Conservation (phyloP, 1,284 basidiomycete genomes). For the Gastroboletus turbinatus region DNA sequence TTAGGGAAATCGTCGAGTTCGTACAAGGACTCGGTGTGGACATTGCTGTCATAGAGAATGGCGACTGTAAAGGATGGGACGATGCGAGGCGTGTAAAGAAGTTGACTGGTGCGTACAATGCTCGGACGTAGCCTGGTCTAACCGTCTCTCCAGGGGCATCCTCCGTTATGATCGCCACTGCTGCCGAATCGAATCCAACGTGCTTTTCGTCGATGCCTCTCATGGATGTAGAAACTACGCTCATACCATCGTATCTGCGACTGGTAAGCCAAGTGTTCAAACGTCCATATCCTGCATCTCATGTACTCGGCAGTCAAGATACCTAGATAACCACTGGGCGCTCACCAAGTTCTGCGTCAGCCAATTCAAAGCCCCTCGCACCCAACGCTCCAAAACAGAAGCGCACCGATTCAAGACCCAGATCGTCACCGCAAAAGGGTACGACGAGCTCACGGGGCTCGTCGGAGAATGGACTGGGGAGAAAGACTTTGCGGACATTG, state of each 20-base stretch:
- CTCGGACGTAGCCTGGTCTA: not conserved
- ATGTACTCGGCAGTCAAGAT: conserved; percentile 47
- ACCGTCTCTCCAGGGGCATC: conserved; percentile 62
- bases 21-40: conserved; percentile 68
- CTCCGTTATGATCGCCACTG: conserved; percentile 94
- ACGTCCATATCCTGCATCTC: not conserved
- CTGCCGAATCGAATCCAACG: conserved; percentile 90
- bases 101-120: conserved; percentile 59
- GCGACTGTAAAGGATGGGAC: conserved; percentile 82
- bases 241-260: conserved; percentile 78
- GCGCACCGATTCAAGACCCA: conserved; percentile 55
- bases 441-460: conserved; percentile 58
- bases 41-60: conserved; percentile 90
- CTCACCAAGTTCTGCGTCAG: conserved; percentile 92
- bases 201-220: conserved; percentile 78
- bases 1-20: conserved; percentile 84
- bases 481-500: conserved; percentile 59
- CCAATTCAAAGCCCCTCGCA: conserved; percentile 71
- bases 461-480: conserved; percentile 61
- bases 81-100: conserved; percentile 77
- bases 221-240: conserved; percentile 64
- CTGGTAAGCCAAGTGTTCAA: conserved; percentile 50
- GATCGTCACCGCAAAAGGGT: conserved; percentile 65
- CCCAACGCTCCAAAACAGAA: conserved; percentile 54
- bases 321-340: conserved; percentile 77